Conservation (phyloP, 768 basidiomycete species). For the Boletus vermiculosoides region DNA sequence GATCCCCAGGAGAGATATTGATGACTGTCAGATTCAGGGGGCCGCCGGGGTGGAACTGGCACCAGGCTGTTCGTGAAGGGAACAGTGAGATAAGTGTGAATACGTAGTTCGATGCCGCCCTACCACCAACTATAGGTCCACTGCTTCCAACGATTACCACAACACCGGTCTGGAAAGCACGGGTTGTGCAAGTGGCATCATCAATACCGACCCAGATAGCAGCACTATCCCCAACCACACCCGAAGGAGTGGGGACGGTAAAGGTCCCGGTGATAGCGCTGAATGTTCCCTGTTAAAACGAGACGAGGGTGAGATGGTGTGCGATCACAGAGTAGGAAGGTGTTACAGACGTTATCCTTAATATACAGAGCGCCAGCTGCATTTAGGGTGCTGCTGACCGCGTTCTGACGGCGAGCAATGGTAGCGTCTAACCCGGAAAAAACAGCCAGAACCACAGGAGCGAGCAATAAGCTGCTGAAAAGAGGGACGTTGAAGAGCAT, state of each 20-base stretch:
- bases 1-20: slow-evolving; percentile 5
- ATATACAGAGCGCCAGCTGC: too few relatives aligned
- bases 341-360: too few relatives aligned
- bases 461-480: too few relatives aligned
- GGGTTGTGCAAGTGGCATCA: background rate
- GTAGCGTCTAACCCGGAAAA: too few relatives aligned
- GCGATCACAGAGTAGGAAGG: background rate
- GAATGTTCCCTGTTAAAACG: slow-evolving; percentile 4
- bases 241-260: background rate
- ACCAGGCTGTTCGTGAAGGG: background rate
- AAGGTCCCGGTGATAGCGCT: slow-evolving; percentile 2
- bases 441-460: too few relatives aligned
- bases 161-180: slow-evolving; percentile 5
- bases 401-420: too few relatives aligned
- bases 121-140: background rate
- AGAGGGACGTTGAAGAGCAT: too few relatives aligned
- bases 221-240: background rate
- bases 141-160: background rate
- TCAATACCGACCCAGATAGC: slow-evolving; percentile 9
- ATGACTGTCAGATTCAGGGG: too few relatives aligned
- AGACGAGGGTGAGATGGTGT: background rate
- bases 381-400: too few relatives aligned
- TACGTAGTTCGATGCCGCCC: too few relatives aligned
- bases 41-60: too few relatives aligned
- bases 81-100: background rate